phyloP scores from a whole-genome alignment of 129 eudicot genomes.

The Lonicera japonica region DNA sequence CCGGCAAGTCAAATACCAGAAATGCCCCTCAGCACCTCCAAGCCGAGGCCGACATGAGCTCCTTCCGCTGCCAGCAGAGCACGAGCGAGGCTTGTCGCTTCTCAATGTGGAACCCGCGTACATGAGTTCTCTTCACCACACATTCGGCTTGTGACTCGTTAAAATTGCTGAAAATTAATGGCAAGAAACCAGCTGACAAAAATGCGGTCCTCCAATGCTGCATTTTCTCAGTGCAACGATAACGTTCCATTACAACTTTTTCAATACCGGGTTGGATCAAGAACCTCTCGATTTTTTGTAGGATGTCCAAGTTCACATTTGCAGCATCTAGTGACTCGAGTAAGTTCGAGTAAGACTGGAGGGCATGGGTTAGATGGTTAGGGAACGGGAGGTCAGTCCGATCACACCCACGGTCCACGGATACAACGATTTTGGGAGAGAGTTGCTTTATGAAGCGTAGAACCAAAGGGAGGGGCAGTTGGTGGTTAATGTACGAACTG shows the following conservation, averaged over 20 bases:
- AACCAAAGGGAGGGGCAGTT: slow-evolving; percentile 40
- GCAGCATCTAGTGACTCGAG: slow-evolving; percentile 87
- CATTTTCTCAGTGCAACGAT: slow-evolving; percentile 50
- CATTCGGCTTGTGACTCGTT: slow-evolving; percentile 93
- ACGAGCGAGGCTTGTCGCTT: slow-evolving; percentile 74
- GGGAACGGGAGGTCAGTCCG: slow-evolving; percentile 74
- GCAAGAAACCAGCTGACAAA: slow-evolving; percentile 69
- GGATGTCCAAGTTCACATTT: slow-evolving; percentile 52
- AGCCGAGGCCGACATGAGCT: slow-evolving; percentile 74
- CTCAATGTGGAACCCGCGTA: slow-evolving; percentile 82
- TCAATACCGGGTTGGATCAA: slow-evolving; percentile 74
- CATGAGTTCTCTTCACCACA: slow-evolving; percentile 79
- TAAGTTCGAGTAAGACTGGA: slow-evolving; percentile 65
- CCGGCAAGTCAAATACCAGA: slow-evolving; percentile 1
- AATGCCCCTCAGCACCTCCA: slow-evolving; percentile 62
- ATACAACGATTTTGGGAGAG: slow-evolving; percentile 71
- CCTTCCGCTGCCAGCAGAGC: slow-evolving; percentile 81
- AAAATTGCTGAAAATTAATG: slow-evolving; percentile 66
- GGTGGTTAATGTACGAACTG: slow-evolving; percentile 43
- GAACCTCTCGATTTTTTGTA: slow-evolving; percentile 79
- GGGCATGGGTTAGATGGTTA: slow-evolving; percentile 63
- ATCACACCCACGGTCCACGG: slow-evolving; percentile 82
- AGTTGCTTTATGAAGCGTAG: slow-evolving; percentile 62
- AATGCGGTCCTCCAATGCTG: slow-evolving; percentile 82
- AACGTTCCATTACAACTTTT: slow-evolving; percentile 56